Base-by-base conservation (phyloP, 2,329 filamentous ascomycete species). In the Ciborinia camelliae region DNA sequence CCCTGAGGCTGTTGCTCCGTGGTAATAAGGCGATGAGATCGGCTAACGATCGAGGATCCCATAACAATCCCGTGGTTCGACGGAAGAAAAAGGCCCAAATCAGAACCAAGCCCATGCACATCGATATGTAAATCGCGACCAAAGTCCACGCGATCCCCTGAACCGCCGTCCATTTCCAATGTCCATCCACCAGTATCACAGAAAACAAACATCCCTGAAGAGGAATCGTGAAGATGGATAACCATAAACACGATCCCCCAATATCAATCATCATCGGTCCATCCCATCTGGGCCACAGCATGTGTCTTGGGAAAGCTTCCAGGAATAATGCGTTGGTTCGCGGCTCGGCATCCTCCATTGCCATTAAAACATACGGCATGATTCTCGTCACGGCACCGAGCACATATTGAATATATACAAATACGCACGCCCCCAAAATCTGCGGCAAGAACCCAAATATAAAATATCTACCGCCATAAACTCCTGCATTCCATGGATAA, bases 401-500 rank as follows among this genome's bases (percentile, higher is more conserved):
- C 47, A 97, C 80, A 69, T 87, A 85, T 71, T 96, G 88, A 0
- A 91, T 83, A 81, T 91, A 96, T 8, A 97, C 75, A 53, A 95
- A 81, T 43, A 96, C 78, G 15, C 88, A 69, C 26, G 86, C 86
- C 0, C 88, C 91, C 18, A 96, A 74, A 0, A 96, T 79, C 64
- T 92, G 91, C 2, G 94, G 93, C 1, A 97, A 79, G 68, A 96
- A 91, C 67, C 92, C 85, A 75, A 96, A 95, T 54, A 96, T 77
- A 75, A 97, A 97, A 77, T 96, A 97, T 69, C 87, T 83, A 10
- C 82, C 82, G 58, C 88, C 89, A 67, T 90, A 89, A 65, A 92
- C 88, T 37, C 78, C 81, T 53, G 82, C 82, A 41, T 80, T 79
- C 74, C 93, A 97, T 4, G 82, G 77, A 73, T 84, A 86, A 15